These are phyloP conservation scores for Chlorencoelia australis DNA, from an alignment of 2,329 filamentous ascomycete species.

Conservation along the genomic window DNA sequence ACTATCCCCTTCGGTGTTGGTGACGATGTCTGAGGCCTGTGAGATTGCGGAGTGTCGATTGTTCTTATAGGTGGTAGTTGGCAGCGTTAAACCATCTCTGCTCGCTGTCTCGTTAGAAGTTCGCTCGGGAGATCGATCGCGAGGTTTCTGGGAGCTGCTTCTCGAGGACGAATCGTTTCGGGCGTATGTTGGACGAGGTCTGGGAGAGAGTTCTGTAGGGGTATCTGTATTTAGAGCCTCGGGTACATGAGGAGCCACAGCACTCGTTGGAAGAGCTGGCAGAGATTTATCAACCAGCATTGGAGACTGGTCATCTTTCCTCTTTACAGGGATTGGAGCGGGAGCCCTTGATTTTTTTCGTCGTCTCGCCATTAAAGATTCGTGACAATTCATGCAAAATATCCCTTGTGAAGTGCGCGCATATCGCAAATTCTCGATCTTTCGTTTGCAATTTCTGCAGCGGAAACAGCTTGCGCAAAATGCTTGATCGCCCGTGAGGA, in stretches of 20 bases:
- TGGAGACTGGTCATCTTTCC: slow-evolving; percentile 53
- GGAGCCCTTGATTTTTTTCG: slow-evolving; percentile 74
- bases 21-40: slow-evolving; percentile 37
- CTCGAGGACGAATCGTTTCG: slow-evolving; percentile 46
- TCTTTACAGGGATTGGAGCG: slow-evolving; percentile 41
- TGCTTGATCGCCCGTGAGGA: slow-evolving; percentile 93
- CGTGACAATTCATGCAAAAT: slow-evolving; percentile 98
- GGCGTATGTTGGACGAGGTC: slow-evolving; percentile 42
- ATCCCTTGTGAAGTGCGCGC: slow-evolving; percentile 96
- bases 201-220: slow-evolving; percentile 59
- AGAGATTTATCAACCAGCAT: slow-evolving; percentile 84
- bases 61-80: slow-evolving; percentile 67
- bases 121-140: slow-evolving; percentile 43
- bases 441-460: slow-evolving; percentile 95
- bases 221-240: slow-evolving; percentile 53
- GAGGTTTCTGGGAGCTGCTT: slow-evolving; percentile 36
- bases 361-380: slow-evolving; percentile 86
- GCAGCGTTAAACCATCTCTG: slow-evolving; percentile 56
- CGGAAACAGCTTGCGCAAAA: slow-evolving; percentile 97
- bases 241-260: slow-evolving; percentile 49
- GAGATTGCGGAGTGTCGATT: slow-evolving; percentile 65
- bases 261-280: slow-evolving; percentile 77
- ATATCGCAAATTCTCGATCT: slow-evolving; percentile 97
- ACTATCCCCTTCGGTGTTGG: slow-evolving; percentile 37
- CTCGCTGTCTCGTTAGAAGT: slow-evolving; percentile 32